Conservation (phyloP, 805 yeast genomes). For the Candida vartiovaarae region DNA sequence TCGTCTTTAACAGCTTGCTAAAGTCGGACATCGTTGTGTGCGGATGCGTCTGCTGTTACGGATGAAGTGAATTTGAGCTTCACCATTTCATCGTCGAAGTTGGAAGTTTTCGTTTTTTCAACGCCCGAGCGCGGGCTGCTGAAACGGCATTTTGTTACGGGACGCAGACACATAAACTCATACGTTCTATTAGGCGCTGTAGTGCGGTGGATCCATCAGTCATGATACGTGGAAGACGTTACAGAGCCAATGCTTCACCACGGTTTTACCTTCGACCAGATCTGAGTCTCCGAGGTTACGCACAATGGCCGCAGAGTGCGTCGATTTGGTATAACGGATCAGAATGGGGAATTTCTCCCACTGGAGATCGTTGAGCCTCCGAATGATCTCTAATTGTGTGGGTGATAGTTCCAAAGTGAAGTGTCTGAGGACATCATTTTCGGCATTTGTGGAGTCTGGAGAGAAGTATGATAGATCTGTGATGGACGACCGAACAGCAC, state of each 20-base stretch:
- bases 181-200: neutral
- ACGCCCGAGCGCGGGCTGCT: neutral
- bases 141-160: neutral
- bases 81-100: neutral
- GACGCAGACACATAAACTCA: neutral
- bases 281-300: slow-evolving; percentile 45
- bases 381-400: slow-evolving; percentile 45
- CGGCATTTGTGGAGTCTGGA: slow-evolving; percentile 13
- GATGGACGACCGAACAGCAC: slow-evolving; percentile 22
- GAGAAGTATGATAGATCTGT: slow-evolving; percentile 24
- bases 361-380: slow-evolving; percentile 45
- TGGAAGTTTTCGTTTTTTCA: neutral
- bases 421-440: slow-evolving; percentile 15
- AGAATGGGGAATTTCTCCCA: slow-evolving; percentile 73
- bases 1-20: slow-evolving; percentile 23
- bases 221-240: slow-evolving; percentile 27
- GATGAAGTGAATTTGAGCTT: neutral
- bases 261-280: slow-evolving; percentile 64
- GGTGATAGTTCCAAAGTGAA: slow-evolving; percentile 31
- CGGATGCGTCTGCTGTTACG: neutral
- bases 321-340: slow-evolving; percentile 54
- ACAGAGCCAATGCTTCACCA: slow-evolving; percentile 57
- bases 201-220: neutral
- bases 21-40: slow-evolving; percentile 19
- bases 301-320: slow-evolving; percentile 81